Evolutionary conservation across 2,329 filamentous ascomycete species (phyloP), one percentile per base, ranked within the genome.

Genomic region (Sphaerulina populicola): DNA sequence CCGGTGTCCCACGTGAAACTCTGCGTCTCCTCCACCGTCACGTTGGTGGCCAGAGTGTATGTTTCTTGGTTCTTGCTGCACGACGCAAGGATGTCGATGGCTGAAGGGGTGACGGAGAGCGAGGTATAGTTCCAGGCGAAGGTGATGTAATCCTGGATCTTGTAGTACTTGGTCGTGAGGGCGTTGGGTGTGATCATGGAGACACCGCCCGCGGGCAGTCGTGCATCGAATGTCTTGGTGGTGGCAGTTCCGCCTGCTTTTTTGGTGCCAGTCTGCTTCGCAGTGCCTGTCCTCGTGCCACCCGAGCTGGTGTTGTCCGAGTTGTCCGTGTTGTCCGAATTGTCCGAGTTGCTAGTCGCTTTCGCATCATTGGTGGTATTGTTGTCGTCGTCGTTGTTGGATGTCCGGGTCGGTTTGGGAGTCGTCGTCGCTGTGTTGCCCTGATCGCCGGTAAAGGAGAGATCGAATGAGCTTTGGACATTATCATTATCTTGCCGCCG

Each of bases 121-220:
- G 78, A 81, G 11, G 82, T 85, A 68, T 83, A 85, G 67, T 85
- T 85, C 81, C 82, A 85, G 15, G 72, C 76, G 58, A 85, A 82
- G 0, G 81, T 83, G 29, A 83, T 69, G 53, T 71, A 74, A 40
- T 83, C 73, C 14, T 78, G 78, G 58, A 84, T 77, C 66, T 82
- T 84, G 73, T 81, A 83, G 68, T 78, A 84, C 49, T 76, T 74
- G 7, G 62, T 59, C 4, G 74, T 69, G 12, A 74, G 70, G 7
- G 72, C 71, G 44, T 71, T 70, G 2, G 82, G 82, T 5, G 78
- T 81, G 49, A 83, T 70, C 77, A 85, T 80, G 40, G 73, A 72
- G 49, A 84, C 72, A 47, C 80, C 81, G 41, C 82, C 82, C 2
- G 77, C 72, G 18, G 75, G 76, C 12, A 75, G 64, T 49, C 76